Conservation (phyloP, 1,284 basidiomycete genomes). For the Ceratorhiza oryzae-sativae region DNA sequence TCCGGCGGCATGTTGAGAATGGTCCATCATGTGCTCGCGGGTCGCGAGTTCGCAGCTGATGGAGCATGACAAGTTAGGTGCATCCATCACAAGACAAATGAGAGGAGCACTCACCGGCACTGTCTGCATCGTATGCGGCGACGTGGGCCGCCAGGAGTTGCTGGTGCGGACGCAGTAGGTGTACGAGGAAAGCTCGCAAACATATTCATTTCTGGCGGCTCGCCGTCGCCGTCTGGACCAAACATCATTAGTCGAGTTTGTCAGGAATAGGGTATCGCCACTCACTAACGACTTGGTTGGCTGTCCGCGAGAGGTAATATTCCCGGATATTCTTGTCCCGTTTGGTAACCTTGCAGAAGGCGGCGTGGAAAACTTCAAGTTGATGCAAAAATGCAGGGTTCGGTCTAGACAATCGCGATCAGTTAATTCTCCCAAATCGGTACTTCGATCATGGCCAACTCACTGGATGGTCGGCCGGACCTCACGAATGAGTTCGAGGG, state of each 20-base stretch:
- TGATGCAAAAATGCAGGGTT: conserved; percentile 81
- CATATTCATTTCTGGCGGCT: conserved; percentile 67
- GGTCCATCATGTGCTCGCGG: conserved; percentile 90
- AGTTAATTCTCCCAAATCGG: conserved; percentile 14
- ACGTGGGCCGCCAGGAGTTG: conserved; percentile 58
- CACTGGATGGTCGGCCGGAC: conserved; percentile 74
- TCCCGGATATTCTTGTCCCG: conserved; percentile 74
- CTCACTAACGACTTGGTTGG: conserved; percentile 79
- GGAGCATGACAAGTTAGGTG: conserved; percentile 7
- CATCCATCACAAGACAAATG: background rate
- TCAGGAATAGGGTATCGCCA: conserved; percentile 36
- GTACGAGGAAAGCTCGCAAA: conserved; percentile 76
- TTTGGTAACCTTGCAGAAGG: conserved; percentile 71
- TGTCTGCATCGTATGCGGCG: conserved; percentile 87
- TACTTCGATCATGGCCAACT: conserved; percentile 48
- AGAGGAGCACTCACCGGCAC: conserved; percentile 66
- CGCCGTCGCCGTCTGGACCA: conserved; percentile 72
- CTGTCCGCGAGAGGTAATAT: conserved; percentile 80
- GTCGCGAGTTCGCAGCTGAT: conserved; percentile 81
- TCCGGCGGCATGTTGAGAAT: conserved; percentile 73
- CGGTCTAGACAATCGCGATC: conserved; percentile 59
- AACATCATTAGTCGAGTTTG: conserved; percentile 41
- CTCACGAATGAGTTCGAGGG: conserved; percentile 70
- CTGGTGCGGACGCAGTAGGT: conserved; percentile 66
- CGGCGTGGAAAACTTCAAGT: conserved; percentile 76